phyloP scores from a whole-genome alignment of 2,329 filamentous ascomycete species.

The Fusarium sp. region DNA sequence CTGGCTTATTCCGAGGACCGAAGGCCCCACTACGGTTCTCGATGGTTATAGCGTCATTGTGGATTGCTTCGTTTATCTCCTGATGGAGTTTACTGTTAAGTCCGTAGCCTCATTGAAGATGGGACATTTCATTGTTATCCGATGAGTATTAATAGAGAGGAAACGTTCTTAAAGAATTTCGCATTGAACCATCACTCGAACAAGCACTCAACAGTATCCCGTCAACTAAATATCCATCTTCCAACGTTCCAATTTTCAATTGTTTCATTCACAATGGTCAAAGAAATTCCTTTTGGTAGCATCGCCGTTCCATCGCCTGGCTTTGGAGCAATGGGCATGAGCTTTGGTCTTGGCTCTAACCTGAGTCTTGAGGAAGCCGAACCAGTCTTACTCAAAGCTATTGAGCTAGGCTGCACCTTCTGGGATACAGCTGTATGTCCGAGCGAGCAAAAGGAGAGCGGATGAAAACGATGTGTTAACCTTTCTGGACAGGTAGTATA shows the following conservation, averaged over 20 bases:
- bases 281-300: neutral
- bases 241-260: no score
- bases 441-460: no score
- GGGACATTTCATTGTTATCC: rapidly evolving
- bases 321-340: conserved; percentile 8
- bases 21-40: neutral
- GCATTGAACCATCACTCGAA: rapidly evolving
- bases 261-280: neutral
- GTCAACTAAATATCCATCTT: no score
- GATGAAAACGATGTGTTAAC: no score
- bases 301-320: neutral
- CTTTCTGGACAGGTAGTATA: no score
- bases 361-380: neutral
- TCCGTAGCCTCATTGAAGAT: neutral
- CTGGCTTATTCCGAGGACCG: neutral
- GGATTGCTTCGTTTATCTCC: neutral
- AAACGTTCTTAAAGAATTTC: rapidly evolving
- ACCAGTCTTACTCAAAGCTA: neutral
- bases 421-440: conserved; percentile 3
- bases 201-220: neutral
- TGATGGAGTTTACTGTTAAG: neutral
- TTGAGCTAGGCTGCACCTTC: conserved; percentile 2
- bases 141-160: neutral
- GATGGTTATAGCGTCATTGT: neutral
- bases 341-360: neutral